These are phyloP conservation scores for Papilionanthe hybrid DNA, from an alignment of 116 monocot species.

Conservation along the genomic window DNA sequence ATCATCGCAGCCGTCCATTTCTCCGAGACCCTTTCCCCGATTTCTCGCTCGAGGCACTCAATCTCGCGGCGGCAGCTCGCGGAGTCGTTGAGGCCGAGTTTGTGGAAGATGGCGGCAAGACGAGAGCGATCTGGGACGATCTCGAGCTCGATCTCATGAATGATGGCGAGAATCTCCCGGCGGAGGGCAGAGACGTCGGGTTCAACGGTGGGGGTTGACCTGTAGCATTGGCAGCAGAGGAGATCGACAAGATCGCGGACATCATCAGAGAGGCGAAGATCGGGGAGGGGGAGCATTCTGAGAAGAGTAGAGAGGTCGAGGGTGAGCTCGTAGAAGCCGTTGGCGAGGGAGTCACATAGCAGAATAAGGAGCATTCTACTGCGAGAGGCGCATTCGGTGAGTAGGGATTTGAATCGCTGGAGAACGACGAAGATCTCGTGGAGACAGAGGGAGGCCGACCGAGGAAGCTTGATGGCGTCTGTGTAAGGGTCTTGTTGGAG, in stretches of 20 bases:
- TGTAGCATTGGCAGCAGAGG: constrained; percentile 45
- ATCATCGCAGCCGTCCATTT: constrained; percentile 38
- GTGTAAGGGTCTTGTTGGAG: not conserved
- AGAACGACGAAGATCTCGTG: constrained; percentile 42
- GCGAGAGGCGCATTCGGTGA: constrained; percentile 31
- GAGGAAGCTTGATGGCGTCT: constrained; percentile 5
- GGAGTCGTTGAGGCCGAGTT: constrained; percentile 42
- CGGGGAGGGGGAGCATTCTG: constrained; percentile 46
- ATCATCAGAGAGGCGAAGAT: constrained; percentile 44
- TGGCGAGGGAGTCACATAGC: constrained; percentile 18
- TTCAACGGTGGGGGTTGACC: constrained; percentile 17
- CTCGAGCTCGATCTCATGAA: constrained; percentile 48
- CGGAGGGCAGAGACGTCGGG: constrained; percentile 23
- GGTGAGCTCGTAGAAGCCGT: constrained; percentile 35
- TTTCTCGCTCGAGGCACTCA: constrained; percentile 56
- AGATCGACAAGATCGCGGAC: constrained; percentile 46
- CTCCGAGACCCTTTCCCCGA: constrained; percentile 34
- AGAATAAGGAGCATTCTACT: constrained; percentile 49
- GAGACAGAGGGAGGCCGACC: constrained; percentile 38
- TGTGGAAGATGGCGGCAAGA: constrained; percentile 34
- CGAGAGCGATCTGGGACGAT: constrained; percentile 31
- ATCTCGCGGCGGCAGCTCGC: constrained; percentile 52
- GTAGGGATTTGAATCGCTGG: constrained; percentile 29
- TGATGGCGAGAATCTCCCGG: constrained; percentile 35
- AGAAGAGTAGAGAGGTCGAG: constrained; percentile 54